Conservation (phyloP, 177 flowering plant species). For the Vitis hybrid region DNA sequence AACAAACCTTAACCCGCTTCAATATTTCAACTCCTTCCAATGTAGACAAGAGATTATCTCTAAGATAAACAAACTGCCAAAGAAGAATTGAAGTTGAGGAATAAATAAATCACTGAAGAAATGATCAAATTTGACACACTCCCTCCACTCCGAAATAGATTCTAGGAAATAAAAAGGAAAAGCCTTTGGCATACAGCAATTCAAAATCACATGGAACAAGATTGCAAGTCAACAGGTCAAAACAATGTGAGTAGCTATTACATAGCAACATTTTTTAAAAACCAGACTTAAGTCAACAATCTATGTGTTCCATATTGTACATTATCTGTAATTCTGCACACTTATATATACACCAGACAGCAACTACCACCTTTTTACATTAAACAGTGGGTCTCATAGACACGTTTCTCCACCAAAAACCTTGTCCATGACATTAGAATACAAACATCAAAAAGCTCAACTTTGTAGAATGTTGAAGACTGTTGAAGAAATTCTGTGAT, state of each 20-base stretch:
- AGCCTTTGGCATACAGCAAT: background rate
- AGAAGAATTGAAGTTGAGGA: conserved; percentile 4
- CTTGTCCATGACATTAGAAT: background rate
- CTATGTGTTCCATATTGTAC: no score
- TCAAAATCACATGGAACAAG: background rate
- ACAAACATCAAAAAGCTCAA: no score
- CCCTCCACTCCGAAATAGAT: background rate
- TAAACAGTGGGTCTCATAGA: background rate
- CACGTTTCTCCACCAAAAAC: background rate
- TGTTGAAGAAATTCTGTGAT: no score
- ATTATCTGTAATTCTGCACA: no score
- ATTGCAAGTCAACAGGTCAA: background rate
- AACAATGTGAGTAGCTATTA: background rate
- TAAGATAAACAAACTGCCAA: conserved; percentile 95
- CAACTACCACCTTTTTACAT: background rate
- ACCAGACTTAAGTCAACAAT: background rate
- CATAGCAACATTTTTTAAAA: background rate
- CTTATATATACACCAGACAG: background rate
- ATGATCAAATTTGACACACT: background rate
- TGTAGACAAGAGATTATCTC: conserved; percentile 91
- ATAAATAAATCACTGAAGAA: background rate
- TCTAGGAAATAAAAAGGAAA: background rate
- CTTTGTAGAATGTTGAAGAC: no score
- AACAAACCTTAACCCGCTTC: conserved; percentile 87
- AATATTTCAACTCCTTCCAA: conserved; percentile 92